Base-by-base conservation (phyloP, 2,329 filamentous ascomycete species). In the Colletotrichum eleusines region DNA sequence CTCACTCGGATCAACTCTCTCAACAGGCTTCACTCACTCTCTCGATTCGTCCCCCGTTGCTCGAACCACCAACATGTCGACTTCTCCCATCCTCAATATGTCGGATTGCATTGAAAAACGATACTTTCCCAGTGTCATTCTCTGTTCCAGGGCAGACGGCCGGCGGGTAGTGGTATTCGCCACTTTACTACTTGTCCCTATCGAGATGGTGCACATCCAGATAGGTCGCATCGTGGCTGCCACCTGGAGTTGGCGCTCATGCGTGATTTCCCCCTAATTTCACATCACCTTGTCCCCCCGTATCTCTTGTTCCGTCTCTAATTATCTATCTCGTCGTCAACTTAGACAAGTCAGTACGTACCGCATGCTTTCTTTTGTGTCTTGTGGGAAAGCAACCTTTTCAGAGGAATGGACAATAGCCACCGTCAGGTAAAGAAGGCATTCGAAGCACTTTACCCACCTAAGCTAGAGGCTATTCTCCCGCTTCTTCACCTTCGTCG, bases 311-410 rank as follows among this genome's bases (percentile, higher is more conserved):
- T 11, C 20, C 38, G 1, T 12, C 4, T 38, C 31, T 40, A 14
- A 18, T 0, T 5, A 23, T 18, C 8, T 18, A 20, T n/a, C 16
- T 51, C 9, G 44, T 51, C 46, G 59, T 62, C 33, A 50, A 50
- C 46, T 62, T 62, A 62, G 46, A 28, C 14, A 42, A 40, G 23
- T 18, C 23, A 38, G 33, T 51, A 62, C 59, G 33, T 62, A 51
- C 23, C 11, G 4, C n/a, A 46, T 4, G n/a, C 33, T 51, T 18
- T 9, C 31, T 40, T 28, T 28, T 51, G n/a, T 40, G 33, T 26
- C n/a, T 38, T 20, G 31, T 51, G 59, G 23, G 33, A 48, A 51
- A 5, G 33, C 26, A 18, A 11, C n/a, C 33, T 51, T 53, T 20
- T n/a, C 26, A n/a, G n/a, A 28, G 33, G 14, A 38, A 48, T 61